Percentiles rank a stretch among this genome's conserved stretches.
phyloP scores from a whole-genome alignment of 345 rosid genomes.

The Acer campestre region DNA sequence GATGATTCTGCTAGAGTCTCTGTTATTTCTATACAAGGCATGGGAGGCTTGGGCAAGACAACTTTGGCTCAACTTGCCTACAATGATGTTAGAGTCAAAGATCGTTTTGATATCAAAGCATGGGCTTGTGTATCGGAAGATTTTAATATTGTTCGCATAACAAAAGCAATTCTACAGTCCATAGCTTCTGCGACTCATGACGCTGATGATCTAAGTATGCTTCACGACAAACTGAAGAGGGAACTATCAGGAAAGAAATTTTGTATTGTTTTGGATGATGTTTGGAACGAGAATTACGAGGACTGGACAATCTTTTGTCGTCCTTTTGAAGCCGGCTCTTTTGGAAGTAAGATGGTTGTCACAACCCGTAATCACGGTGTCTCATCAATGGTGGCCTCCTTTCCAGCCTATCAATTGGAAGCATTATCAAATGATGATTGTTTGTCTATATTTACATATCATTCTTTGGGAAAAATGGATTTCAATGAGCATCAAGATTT shows the following conservation, averaged over 20 bases:
- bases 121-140: constrained; percentile 23
- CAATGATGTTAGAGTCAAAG: constrained; percentile 14
- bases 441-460: neutral
- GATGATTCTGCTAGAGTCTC: neutral
- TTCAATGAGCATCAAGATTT: neutral
- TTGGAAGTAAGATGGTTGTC: constrained; percentile 3
- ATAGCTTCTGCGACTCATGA: neutral
- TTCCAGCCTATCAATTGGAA: neutral
- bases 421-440: constrained; percentile 10
- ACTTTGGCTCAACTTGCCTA: constrained; percentile 26
- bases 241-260: constrained; percentile 16
- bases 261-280: constrained; percentile 27
- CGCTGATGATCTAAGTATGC: constrained; percentile 4
- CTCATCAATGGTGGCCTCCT: neutral
- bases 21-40: constrained; percentile 26
- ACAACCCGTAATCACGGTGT: neutral
- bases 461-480: neutral
- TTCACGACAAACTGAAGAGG: constrained; percentile 20
- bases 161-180: constrained; percentile 1
- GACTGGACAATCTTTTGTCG: neutral
- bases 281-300: constrained; percentile 18
- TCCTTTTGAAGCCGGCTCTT: neutral
- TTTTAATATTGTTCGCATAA: constrained; percentile 12
- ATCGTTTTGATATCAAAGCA: constrained; percentile 10
- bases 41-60: constrained; percentile 32